Conservation (phyloP, 768 basidiomycete species). For the Leccinum disarticulatum region DNA sequence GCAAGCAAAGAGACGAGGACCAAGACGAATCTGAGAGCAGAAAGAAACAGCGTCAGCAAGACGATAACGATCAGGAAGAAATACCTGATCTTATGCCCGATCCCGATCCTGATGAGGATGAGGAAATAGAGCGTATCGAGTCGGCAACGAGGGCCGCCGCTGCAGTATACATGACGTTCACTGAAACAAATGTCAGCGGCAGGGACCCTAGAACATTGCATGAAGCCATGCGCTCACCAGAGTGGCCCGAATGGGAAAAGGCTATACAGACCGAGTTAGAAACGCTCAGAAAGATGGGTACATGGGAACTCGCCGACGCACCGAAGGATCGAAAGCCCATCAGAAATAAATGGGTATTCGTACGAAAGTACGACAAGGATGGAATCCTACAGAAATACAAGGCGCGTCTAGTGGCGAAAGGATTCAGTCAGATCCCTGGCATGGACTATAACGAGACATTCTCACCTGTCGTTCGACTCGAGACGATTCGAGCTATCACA, state of each 20-base stretch:
- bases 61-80: no score
- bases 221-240: not conserved
- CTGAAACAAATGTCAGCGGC: not conserved
- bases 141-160: no score
- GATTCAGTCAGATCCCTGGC: not conserved
- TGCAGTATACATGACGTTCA: not conserved
- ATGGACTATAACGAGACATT: constrained; percentile 8
- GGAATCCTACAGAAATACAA: not conserved
- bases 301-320: constrained; percentile 27
- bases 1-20: not conserved
- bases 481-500: no score
- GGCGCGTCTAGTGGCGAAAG: not conserved
- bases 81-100: no score
- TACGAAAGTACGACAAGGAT: not conserved
- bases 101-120: no score
- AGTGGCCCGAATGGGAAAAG: constrained; percentile 2
- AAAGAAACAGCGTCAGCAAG: no score
- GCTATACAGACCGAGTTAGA: not conserved
- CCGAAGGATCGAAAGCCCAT: constrained; percentile 27
- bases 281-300: not conserved
- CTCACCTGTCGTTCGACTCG: not conserved
- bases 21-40: not conserved
- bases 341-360: constrained; percentile 32
- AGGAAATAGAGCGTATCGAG: no score
- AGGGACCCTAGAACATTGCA: not conserved